Evolutionary conservation across 352 stramenopile species (phyloP).

Genomic region (Globisporangium barbulae): DNA sequence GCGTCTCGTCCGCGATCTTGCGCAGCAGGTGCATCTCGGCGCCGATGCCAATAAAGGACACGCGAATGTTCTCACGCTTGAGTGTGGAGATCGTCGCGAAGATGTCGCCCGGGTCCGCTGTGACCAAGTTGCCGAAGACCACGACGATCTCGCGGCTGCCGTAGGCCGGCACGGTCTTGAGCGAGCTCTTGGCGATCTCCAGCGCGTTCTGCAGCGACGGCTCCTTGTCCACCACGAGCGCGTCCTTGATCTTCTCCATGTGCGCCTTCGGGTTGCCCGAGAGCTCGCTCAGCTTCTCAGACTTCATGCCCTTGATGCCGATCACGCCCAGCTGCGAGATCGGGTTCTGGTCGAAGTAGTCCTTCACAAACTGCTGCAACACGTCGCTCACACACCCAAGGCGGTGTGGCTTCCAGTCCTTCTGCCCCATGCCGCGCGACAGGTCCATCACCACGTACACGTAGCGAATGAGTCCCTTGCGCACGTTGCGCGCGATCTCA

Average conservation of each 20-base stretch:
- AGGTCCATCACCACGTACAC: slow-evolving; percentile 84
- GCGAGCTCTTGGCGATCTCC: slow-evolving; percentile 83
- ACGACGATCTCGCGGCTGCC: slow-evolving; percentile 92
- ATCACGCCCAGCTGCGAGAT: slow-evolving; percentile 91
- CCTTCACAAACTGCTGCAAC: slow-evolving; percentile 83
- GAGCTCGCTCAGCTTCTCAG: slow-evolving; percentile 89
- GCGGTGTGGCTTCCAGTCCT: slow-evolving; percentile 87
- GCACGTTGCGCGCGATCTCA: slow-evolving; percentile 82
- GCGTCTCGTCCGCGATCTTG: slow-evolving; percentile 88
- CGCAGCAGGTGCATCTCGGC: slow-evolving; percentile 92
- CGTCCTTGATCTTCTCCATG: slow-evolving; percentile 71
- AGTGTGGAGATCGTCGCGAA: slow-evolving; percentile 91
- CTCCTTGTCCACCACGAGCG: slow-evolving; percentile 74
- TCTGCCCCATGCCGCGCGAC: slow-evolving; percentile 80
- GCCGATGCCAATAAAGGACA: slow-evolving; percentile 92
- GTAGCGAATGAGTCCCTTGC: slow-evolving; percentile 84
- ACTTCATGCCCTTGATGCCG: slow-evolving; percentile 87
- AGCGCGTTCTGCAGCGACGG: slow-evolving; percentile 91
- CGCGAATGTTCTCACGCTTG: slow-evolving; percentile 88
- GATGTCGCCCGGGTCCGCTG: slow-evolving; percentile 96
- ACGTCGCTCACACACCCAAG: slow-evolving; percentile 61
- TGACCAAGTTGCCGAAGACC: slow-evolving; percentile 93
- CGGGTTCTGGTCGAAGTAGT: slow-evolving; percentile 95
- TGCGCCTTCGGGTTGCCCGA: slow-evolving; percentile 87
- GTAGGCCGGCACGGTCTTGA: slow-evolving; percentile 90